phyloP scores from a whole-genome alignment of 768 basidiomycete genomes.

The Psilocybe sp. region DNA sequence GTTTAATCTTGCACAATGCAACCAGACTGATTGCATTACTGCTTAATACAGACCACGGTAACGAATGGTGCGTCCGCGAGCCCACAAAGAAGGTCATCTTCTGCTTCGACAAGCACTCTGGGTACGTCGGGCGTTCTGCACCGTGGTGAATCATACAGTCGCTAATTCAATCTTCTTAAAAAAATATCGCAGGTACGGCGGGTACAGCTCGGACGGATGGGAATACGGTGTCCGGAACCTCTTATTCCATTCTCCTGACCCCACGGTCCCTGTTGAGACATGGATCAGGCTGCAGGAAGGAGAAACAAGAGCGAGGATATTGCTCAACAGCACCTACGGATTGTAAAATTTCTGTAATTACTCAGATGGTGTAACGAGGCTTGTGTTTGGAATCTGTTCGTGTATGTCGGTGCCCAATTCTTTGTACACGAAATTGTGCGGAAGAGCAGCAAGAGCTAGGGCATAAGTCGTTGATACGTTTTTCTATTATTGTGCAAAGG shows the following conservation, averaged over 20 bases:
- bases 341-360: too few relatives aligned
- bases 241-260: slow-evolving; percentile 49
- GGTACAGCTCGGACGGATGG: slow-evolving; percentile 53
- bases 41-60: slow-evolving; percentile 57
- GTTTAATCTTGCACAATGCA: neutral
- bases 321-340: slow-evolving; percentile 41
- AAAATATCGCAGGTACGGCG: slow-evolving; percentile 54
- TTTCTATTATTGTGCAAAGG: too few relatives aligned
- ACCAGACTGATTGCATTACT: neutral
- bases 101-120: slow-evolving; percentile 79
- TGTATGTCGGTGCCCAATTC: too few relatives aligned
- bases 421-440: too few relatives aligned
- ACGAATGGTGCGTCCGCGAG: slow-evolving; percentile 78
- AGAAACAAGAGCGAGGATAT: slow-evolving; percentile 50
- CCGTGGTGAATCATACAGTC: neutral
- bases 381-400: too few relatives aligned
- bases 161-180: neutral
- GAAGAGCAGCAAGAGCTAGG: too few relatives aligned
- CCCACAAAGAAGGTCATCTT: slow-evolving; percentile 60
- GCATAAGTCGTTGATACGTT: too few relatives aligned
- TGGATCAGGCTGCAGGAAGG: slow-evolving; percentile 68
- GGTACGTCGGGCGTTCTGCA: slow-evolving; percentile 36
- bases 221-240: slow-evolving; percentile 66
- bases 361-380: too few relatives aligned
- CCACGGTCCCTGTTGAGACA: slow-evolving; percentile 46